Conservation (phyloP, 2,329 filamentous ascomycete species). For the Lachnellula hyalina region DNA sequence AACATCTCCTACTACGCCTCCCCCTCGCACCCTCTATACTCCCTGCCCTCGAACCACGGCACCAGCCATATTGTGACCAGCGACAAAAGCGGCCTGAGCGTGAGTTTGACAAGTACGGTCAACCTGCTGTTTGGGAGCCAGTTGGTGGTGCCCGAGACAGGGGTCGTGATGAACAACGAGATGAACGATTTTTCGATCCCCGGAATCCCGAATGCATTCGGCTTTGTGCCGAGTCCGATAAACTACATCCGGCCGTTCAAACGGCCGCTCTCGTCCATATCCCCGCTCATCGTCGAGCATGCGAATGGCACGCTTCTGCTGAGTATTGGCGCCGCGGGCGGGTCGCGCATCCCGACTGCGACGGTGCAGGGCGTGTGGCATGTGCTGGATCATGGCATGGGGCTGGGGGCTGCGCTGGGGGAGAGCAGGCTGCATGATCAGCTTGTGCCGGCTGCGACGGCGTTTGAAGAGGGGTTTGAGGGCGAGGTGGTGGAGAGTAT, state of each 20-base stretch:
- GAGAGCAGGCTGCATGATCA: conserved; percentile 76
- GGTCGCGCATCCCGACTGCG: conserved; percentile 75
- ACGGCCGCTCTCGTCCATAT: conserved; percentile 76
- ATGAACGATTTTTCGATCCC: conserved; percentile 86
- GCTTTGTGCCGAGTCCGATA: conserved; percentile 70
- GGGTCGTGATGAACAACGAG: conserved; percentile 47
- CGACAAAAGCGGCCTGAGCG: conserved; percentile 67
- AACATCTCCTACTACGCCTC: conserved; percentile 73
- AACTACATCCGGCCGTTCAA: conserved; percentile 82
- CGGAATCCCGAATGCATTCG: conserved; percentile 70
- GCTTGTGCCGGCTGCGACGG: conserved; percentile 63
- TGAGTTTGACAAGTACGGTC: conserved; percentile 80
- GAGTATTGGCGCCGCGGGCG: conserved; percentile 71
- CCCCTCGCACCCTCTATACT: conserved; percentile 51
- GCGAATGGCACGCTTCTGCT: conserved; percentile 61
- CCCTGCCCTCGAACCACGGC: conserved; percentile 64
- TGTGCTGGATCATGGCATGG: conserved; percentile 59
- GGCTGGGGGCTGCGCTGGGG: conserved; percentile 55
- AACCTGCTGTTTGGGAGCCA: conserved; percentile 81
- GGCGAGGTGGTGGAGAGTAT: conserved; percentile 60
- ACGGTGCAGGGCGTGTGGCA: conserved; percentile 71
- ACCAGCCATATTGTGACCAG: conserved; percentile 70
- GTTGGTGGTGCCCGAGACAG: conserved; percentile 71
- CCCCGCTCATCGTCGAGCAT: conserved; percentile 70
- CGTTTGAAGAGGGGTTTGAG: conserved; percentile 65